Conservation (phyloP, 2,329 filamentous ascomycete species). For the Plectosphaerella plurivora region DNA sequence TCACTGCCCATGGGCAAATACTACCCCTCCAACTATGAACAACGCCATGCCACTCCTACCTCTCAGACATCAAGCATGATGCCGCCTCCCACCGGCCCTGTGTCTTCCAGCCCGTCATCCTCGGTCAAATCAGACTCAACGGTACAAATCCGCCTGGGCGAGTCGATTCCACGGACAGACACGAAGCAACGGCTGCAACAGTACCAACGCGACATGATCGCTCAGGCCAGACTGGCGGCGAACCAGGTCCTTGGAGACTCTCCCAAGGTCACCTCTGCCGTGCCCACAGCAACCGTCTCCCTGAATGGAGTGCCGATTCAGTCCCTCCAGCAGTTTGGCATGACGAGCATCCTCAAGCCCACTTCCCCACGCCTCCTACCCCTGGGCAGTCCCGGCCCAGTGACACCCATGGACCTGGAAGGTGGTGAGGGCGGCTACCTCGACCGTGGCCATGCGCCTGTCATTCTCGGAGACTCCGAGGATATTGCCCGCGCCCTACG, state of each 20-base stretch:
- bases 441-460: slow-evolving; percentile 16
- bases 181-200: slow-evolving; percentile 48
- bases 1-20: slow-evolving; percentile 57
- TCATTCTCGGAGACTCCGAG: slow-evolving; percentile 21
- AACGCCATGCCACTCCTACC: slow-evolving; percentile 19
- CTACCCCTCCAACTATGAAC: slow-evolving; percentile 58
- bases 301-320: slow-evolving; percentile 29
- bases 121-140: slow-evolving; percentile 8
- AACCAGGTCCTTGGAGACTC: slow-evolving; percentile 22
- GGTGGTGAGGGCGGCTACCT: slow-evolving; percentile 31
- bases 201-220: slow-evolving; percentile 58
- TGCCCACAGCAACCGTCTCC: slow-evolving; percentile 21
- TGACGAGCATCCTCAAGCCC: slow-evolving; percentile 39
- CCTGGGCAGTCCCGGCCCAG: slow-evolving; percentile 54
- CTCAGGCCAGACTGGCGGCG: slow-evolving; percentile 47
- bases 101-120: slow-evolving; percentile 2
- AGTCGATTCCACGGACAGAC: slow-evolving; percentile 28
- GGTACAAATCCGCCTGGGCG: slow-evolving; percentile 14
- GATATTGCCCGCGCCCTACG: slow-evolving; percentile 10
- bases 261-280: slow-evolving; percentile 17
- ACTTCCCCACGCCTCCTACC: slow-evolving; percentile 45
- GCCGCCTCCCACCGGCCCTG: neutral
- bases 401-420: slow-evolving; percentile 57
- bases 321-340: slow-evolving; percentile 30
- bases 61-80: neutral